phyloP scores from a whole-genome alignment of 1,284 basidiomycete genomes.

The Boletus calvinii region DNA sequence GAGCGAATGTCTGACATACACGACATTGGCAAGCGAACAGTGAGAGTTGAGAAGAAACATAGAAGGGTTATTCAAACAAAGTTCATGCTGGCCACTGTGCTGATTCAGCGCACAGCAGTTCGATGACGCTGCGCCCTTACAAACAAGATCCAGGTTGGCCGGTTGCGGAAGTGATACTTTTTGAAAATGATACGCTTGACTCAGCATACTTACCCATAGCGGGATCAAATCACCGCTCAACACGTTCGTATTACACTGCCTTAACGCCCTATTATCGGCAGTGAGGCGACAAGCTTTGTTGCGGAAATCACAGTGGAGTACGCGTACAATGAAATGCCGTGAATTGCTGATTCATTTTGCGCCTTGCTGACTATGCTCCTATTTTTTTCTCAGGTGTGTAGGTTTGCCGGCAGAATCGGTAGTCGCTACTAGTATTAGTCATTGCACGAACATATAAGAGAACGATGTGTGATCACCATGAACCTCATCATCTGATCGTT shows the following conservation, averaged over 20 bases:
- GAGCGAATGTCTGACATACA: too few relatives aligned
- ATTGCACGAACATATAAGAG: background rate
- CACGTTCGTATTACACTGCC: background rate
- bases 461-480: too few relatives aligned
- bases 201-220: background rate
- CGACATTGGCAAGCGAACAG: too few relatives aligned
- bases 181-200: too few relatives aligned
- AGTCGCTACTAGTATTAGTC: background rate
- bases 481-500: background rate
- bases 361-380: slow-evolving; percentile 1
- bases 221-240: background rate
- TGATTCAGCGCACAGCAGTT: background rate
- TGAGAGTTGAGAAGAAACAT: too few relatives aligned
- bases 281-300: background rate
- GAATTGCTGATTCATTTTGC: background rate
- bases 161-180: background rate
- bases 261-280: background rate
- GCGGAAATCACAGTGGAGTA: background rate
- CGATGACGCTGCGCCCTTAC: background rate
- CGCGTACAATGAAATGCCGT: background rate
- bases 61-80: background rate
- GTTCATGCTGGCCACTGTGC: background rate
- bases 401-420: background rate
- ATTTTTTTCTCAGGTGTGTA: background rate
- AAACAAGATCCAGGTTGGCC: background rate